phyloP scores from a whole-genome alignment of 441 rosid species.

The Mallotus repandus region DNA sequence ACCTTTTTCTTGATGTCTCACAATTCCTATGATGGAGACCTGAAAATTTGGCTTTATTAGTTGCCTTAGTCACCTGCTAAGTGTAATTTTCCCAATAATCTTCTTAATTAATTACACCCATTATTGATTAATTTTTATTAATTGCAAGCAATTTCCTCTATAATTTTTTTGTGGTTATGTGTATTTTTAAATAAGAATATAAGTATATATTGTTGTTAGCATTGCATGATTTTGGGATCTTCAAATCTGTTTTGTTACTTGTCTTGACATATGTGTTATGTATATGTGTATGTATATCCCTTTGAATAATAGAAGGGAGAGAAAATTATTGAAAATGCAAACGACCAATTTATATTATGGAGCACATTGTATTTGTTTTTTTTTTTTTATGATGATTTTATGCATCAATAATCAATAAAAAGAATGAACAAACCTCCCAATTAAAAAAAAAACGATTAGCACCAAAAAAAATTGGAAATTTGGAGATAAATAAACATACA shows the following conservation, averaged over 20 bases:
- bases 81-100: too few relatives aligned
- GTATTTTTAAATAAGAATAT: too few relatives aligned
- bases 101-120: background rate
- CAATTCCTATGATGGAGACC: constrained; percentile 1
- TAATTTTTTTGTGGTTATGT: too few relatives aligned
- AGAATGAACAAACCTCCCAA: background rate
- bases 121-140: too few relatives aligned
- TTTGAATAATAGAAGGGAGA: constrained; percentile 19
- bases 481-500: background rate
- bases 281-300: background rate
- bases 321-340: background rate
- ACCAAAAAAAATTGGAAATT: background rate
- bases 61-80: background rate
- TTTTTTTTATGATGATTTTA: background rate
- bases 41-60: constrained; percentile 4
- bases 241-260: constrained; percentile 4
- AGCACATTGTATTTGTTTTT: too few relatives aligned
- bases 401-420: background rate
- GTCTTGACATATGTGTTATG: background rate
- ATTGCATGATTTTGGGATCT: background rate
- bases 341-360: background rate
- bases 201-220: too few relatives aligned
- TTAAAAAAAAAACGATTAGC: too few relatives aligned
- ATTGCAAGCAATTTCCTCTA: too few relatives aligned
- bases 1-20: background rate